Percentiles rank a stretch among this genome's conserved stretches.
These are phyloP conservation scores for Gracilariopsis chorda DNA, from an alignment of 23 red algal species.

Conservation along the genomic window DNA sequence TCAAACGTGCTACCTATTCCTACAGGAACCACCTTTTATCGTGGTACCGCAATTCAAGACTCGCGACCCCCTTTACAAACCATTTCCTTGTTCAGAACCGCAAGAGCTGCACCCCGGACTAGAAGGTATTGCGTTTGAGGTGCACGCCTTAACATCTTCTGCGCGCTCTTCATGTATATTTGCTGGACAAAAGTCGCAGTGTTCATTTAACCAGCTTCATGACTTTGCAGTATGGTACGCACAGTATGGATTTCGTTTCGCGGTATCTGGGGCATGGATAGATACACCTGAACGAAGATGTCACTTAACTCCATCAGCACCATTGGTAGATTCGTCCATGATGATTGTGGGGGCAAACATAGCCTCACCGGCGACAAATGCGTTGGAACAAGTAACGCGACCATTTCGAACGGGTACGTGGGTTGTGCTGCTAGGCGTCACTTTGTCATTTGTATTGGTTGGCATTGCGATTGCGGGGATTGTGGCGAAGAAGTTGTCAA, in stretches of 20 bases:
- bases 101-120: not conserved
- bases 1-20: slow-evolving; percentile 20
- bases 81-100: slow-evolving; percentile 12
- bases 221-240: not conserved
- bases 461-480: not conserved
- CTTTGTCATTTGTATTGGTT: not conserved
- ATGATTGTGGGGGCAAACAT: slow-evolving; percentile 12
- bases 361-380: not conserved
- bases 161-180: slow-evolving; percentile 1
- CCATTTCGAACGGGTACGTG: not conserved
- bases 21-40: slow-evolving; percentile 32
- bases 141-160: slow-evolving; percentile 13
- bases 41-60: not conserved
- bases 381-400: slow-evolving; percentile 1
- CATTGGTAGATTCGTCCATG: slow-evolving; percentile 1
- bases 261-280: not conserved
- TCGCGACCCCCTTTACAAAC: not conserved
- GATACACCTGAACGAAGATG: not conserved
- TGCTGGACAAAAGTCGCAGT: not conserved
- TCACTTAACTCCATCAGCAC: not conserved
- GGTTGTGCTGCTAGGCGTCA: not conserved
- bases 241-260: not conserved
- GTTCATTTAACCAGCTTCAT: slow-evolving; percentile 31
- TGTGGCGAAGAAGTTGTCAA: not conserved
- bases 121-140: not conserved